Conservation (phyloP, 1,139 yeast genomes). For the Zygosaccharomyces pseudobailii region DNA sequence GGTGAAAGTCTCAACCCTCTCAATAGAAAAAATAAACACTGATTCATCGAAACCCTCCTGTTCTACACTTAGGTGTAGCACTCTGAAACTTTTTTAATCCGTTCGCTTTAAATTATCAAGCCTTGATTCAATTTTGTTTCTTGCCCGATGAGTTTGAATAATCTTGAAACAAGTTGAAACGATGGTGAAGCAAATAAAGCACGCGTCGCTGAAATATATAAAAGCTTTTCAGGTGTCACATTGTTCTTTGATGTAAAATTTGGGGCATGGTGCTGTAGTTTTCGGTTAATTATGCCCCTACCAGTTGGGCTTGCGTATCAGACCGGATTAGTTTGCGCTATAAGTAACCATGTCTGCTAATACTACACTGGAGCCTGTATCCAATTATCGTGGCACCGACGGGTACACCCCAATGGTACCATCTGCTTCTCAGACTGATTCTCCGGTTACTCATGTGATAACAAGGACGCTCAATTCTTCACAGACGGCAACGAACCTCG, state of each 20-base stretch:
- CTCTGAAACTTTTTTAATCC: background rate
- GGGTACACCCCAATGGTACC: constrained; percentile 1
- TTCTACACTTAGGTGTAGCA: background rate
- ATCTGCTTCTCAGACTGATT: background rate
- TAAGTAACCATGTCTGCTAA: background rate
- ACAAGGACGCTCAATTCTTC: background rate
- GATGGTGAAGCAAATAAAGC: background rate
- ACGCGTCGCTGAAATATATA: background rate
- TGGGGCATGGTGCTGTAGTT: background rate
- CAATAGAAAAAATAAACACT: no score
- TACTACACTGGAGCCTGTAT: constrained; percentile 2
- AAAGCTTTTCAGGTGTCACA: background rate
- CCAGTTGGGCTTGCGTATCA: background rate
- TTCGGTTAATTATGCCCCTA: background rate
- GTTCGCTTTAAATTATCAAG: background rate
- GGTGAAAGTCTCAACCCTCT: background rate
- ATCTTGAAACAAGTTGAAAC: constrained; percentile 3
- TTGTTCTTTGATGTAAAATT: background rate
- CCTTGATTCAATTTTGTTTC: background rate
- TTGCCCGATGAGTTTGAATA: background rate
- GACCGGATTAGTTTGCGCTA: background rate
- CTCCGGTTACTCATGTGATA: background rate
- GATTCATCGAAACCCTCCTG: no score
- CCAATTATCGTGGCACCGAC: constrained; percentile 1
- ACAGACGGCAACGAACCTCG: constrained; percentile 4